Evolutionary conservation across 192 early-diverging fungal genomes (phyloP).

Genomic region (Coemansia sp.): DNA sequence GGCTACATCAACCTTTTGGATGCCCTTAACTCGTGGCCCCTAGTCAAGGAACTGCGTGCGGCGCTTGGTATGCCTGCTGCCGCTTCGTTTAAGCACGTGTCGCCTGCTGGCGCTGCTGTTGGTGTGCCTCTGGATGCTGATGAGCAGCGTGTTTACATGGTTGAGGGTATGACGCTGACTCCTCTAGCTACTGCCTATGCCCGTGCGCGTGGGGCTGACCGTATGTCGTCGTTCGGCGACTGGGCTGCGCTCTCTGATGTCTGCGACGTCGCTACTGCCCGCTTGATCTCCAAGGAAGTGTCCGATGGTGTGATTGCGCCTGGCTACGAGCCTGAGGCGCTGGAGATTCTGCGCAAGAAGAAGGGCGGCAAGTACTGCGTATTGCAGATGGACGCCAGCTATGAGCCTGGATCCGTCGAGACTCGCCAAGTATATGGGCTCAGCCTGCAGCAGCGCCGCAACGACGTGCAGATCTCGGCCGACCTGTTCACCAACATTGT

Average conservation of each 20-base stretch:
- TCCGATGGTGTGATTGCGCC: conserved; percentile 98
- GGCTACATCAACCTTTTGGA: conserved; percentile 99
- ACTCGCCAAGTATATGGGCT: conserved; percentile 96
- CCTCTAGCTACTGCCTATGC: conserved; percentile 94
- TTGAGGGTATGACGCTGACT: conserved; percentile 83
- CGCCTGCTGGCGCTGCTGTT: conserved; percentile 96
- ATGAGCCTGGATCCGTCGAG: conserved; percentile 84
- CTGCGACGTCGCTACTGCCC: conserved; percentile 90
- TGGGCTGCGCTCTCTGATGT: conserved; percentile 92
- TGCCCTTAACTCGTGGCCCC: conserved; percentile 94
- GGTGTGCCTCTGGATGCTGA: conserved; percentile 74
- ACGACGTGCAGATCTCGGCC: conserved; percentile 76
- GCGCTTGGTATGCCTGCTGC: conserved; percentile 87
- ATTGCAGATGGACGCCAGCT: conserved; percentile 88
- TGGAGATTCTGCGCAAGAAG: conserved; percentile 91
- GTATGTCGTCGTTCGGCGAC: conserved; percentile 99
- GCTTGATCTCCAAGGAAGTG: conserved; percentile 94
- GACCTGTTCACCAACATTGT: conserved; percentile 87
- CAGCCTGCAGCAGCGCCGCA: conserved; percentile 88
- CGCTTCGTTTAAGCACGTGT: conserved; percentile 99
- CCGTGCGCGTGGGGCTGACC: conserved; percentile 96
- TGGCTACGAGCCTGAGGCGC: conserved; percentile 79
- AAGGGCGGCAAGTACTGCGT: conserved; percentile 98
- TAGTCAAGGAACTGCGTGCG: conserved; percentile 93
- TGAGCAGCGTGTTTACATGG: conserved; percentile 92